Evolutionary conservation across 768 basidiomycete species (phyloP), one percentile per base, ranked within the genome.

Genomic region (Tulasnella sp.): DNA sequence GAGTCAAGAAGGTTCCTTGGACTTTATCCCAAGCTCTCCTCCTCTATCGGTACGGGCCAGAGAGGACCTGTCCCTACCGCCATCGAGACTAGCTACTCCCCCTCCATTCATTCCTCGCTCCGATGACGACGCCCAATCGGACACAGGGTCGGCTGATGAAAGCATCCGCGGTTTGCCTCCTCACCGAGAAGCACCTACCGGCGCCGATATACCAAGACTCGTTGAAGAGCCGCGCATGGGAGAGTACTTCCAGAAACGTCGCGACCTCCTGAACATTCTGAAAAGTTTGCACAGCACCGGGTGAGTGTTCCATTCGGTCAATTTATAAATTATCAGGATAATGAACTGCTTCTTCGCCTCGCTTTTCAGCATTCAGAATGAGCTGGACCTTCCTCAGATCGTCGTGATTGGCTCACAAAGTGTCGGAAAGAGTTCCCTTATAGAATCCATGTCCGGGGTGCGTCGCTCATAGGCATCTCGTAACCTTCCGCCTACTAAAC

Each of bases 321-420:
- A 16, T 16, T n/a, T 44, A 18, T 44, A 44, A 18, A 18, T 44
- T 18, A 18, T 44, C 44, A 44, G 19, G 44, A 14, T 44, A 44
- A 44, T 3, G 12, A 44, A 0, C 16, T 16, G 44, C 44, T 44
- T 42, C 16, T 75, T n/a, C n/a, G 9, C 74, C 16, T 27, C 62
- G 4, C 34, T 9, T 44, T 46, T 18, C 42, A 79, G 78, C 21
- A 71, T 74, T 74, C 78, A 44, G 16, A 44, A 44, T 44, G 44
- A 44, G 77, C 89, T 94, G 14, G 92, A 93, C 81, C 85, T 94
- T 0, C 93, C 93, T 0, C 89, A 90, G 81, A 93, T 94, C 40
- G 91, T 90, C 0, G 93, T 93, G 58, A 89, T 93, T n/a, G 93
- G 93, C 0, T 88, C 87, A 0, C 93, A 94, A 81, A 92, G 90